These are phyloP conservation scores for Boletus fagicola DNA, from an alignment of 768 basidiomycete species.

Conservation along the genomic window DNA sequence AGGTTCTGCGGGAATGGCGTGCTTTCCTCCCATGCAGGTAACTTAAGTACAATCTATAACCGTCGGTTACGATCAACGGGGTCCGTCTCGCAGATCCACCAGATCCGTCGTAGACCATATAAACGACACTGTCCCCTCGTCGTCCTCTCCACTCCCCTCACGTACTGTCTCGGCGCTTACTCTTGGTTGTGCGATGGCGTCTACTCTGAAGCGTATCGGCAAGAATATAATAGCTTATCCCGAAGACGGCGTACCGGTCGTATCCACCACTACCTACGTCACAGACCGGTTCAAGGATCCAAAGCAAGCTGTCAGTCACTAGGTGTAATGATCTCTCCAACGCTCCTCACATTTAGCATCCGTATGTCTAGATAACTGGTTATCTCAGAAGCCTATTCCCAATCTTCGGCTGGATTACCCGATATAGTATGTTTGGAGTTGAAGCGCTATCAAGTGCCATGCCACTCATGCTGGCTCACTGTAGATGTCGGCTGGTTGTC, in stretches of 20 bases:
- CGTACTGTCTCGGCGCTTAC: background rate
- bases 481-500: slow-evolving; percentile 75
- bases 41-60: background rate
- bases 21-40: slow-evolving; percentile 20
- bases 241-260: slow-evolving; percentile 55
- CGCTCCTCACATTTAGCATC: background rate
- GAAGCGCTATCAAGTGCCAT: background rate
- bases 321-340: background rate
- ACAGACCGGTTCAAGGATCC: slow-evolving; percentile 43
- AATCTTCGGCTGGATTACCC: slow-evolving; percentile 77
- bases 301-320: slow-evolving; percentile 41
- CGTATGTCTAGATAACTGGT: slow-evolving; percentile 43
- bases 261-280: slow-evolving; percentile 60
- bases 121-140: background rate
- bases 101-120: background rate
- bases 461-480: background rate
- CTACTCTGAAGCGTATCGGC: slow-evolving; percentile 44
- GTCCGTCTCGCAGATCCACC: background rate
- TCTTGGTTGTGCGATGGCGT: slow-evolving; percentile 32
- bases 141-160: background rate
- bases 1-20: slow-evolving; percentile 11
- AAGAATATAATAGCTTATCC: slow-evolving; percentile 62
- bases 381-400: slow-evolving; percentile 83
- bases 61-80: background rate
- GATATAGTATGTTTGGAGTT: slow-evolving; percentile 65